A percentile compares a stretch with the other conserved stretches of the same genome.
phyloP scores from a whole-genome alignment of 352 stramenopile genomes.

The Phytophthora cactorum region DNA sequence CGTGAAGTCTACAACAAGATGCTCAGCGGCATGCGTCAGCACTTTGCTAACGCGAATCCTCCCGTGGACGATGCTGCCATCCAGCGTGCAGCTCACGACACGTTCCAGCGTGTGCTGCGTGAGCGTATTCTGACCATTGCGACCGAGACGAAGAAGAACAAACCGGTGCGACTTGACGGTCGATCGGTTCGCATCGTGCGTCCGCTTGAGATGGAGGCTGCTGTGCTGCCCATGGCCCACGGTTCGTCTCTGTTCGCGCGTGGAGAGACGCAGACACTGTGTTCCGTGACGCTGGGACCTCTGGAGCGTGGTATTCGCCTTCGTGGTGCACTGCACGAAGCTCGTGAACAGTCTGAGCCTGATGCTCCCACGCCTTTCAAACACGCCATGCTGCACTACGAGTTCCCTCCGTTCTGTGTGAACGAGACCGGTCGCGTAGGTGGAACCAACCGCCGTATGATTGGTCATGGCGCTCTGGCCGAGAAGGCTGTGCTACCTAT shows the following conservation, averaged over 20 bases:
- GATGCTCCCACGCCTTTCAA: slow-evolving; percentile 50
- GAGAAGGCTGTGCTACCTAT: slow-evolving; percentile 96
- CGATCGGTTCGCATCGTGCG: slow-evolving; percentile 85
- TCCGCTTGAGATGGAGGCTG: slow-evolving; percentile 84
- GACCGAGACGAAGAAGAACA: slow-evolving; percentile 41
- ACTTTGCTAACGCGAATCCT: slow-evolving; percentile 41
- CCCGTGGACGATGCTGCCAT: slow-evolving; percentile 57
- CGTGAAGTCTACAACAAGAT: slow-evolving; percentile 75
- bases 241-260: slow-evolving; percentile 89
- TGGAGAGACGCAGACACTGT: slow-evolving; percentile 91
- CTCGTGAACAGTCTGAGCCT: slow-evolving; percentile 42
- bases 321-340: slow-evolving; percentile 62
- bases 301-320: slow-evolving; percentile 77
- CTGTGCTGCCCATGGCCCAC: slow-evolving; percentile 89
- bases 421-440: slow-evolving; percentile 93
- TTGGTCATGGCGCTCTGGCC: slow-evolving; percentile 97
- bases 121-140: slow-evolving; percentile 57
- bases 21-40: slow-evolving; percentile 58
- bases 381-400: slow-evolving; percentile 97
- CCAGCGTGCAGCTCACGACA: slow-evolving; percentile 76
- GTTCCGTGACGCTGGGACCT: slow-evolving; percentile 89
- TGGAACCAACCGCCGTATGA: slow-evolving; percentile 92
- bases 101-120: slow-evolving; percentile 77
- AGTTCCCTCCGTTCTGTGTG: slow-evolving; percentile 98
- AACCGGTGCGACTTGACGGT: slow-evolving; percentile 85